Evolutionary conservation across 306 rosid genomes (phyloP), one percentile per base, ranked within the genome.

Genomic region (Quercus mongolica): DNA sequence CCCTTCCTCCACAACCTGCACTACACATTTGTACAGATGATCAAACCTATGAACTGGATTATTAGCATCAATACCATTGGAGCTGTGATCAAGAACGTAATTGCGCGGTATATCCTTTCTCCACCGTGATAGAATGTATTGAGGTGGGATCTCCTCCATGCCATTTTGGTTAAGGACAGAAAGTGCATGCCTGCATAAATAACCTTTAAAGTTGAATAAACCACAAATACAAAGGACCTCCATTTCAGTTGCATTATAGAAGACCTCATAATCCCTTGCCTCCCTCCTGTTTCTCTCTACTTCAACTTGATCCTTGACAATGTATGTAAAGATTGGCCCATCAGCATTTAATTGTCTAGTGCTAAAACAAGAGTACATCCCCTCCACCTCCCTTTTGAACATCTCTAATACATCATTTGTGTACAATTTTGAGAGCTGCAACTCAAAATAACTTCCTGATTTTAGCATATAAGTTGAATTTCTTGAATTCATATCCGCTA

Each of bases 1-100:
- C 68, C 92, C 94, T 86, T 87, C 91, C 77, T 92, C 94, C 78
- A 89, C 89, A 44, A 86, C 95, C 86, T 87, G 90, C 76, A 92
- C 93, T 15, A 86, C 38, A 77, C 86, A 84, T 86, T 76, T 89
- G 76, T 86, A 89, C 73, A 92, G 41, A 79, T 86, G 88, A 69
- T 87, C 92, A 62, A 84, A 86, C 83, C 93, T 85, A 79, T 87
- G 92, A 82, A 87, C 79, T 57, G 90, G 93, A 81, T 88, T 92
- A 28, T 79, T 82, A 10, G 80, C 62, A 67, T 89, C 93, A 54
- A 89, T 83, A 7, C 91, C 87, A 25, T 71, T 62, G 80, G 63
- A 78, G 63, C 84, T 79, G 54, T 86, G 85, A 74, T 85, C 70
- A 56, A 83, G 81, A 59, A 89, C 83, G 58, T 89, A 86, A 71